Base-by-base conservation (phyloP, 371 early-diverging fungal genomes). In the Syncephalastrum sp. region DNA sequence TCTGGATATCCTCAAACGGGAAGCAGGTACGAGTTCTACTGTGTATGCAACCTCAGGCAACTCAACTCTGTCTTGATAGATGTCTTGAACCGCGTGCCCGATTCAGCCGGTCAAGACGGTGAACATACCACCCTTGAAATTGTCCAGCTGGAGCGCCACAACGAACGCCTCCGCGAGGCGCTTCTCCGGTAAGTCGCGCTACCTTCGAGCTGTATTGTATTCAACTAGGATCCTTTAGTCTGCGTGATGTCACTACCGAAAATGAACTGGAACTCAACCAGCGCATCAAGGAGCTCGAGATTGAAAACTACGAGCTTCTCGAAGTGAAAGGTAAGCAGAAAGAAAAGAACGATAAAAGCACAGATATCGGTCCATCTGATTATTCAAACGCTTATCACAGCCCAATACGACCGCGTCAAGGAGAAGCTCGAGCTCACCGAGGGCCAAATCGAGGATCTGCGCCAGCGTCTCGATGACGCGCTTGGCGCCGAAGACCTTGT, bases 401-500 rank as follows among this genome's bases (percentile, higher is more conserved):
- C 67, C 8, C 86, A 87, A 54, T 69, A 78, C 60, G 82, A 81
- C 16, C 74, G 72, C 24, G 66, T 81, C 33, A 77, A 78, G 19
- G 84, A 80, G 56, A 73, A 84, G 48, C 63, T 93, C 21, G 74
- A 69, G 15, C 60, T 68, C 19, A 85, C 90, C 6, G 91, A 93
- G 57, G 60, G 60, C 6, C 83, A 86, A 19, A 84, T 94, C 42
- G 95, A 95, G 60, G 90, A 94, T 19, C 68, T 96, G 63, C 90
- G 90, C 65, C 82, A 80, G 54, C 81, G 86, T 24, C 62, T 97
- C 44, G 96, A 97, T 69, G 93, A 91, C 59, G 87, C 88, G 0
- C 56, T 86, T 33, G 90, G 87, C 38, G 87, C 94, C 16, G 91
- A 91, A 50, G 91, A 91, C 48, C 67, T 93, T 63, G 86, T 94